Percentiles rank a stretch among this genome's conserved stretches.
Evolutionary conservation across 1,284 basidiomycete species (phyloP).

Genomic region (Naganishia liquefaciens): DNA sequence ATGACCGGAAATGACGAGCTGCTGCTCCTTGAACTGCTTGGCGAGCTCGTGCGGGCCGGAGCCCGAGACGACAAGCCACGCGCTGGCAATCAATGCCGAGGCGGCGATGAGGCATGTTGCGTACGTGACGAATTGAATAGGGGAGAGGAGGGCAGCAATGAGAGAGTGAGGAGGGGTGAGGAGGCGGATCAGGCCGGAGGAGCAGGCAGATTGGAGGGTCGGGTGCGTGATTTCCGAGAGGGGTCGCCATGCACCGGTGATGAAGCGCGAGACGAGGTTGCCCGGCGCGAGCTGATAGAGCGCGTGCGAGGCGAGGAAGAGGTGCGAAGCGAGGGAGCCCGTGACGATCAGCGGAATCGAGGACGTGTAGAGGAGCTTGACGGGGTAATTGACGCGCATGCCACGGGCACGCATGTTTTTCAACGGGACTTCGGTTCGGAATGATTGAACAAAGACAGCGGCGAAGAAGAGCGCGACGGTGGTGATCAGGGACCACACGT

Average conservation of each 20-base stretch:
- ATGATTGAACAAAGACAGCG: conserved; percentile 12
- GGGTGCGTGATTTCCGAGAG: conserved; percentile 23
- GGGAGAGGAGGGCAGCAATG: conserved; percentile 7
- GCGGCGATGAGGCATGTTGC: conserved; percentile 3
- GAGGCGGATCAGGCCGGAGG: background rate
- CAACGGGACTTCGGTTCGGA: conserved; percentile 20
- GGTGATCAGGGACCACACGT: conserved; percentile 18
- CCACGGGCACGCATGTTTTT: conserved; percentile 27
- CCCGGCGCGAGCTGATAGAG: conserved; percentile 15
- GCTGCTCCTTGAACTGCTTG: conserved; percentile 24
- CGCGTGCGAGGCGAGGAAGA: conserved; percentile 21
- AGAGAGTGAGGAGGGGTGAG: conserved; percentile 10
- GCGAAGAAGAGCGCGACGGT: conserved; percentile 20
- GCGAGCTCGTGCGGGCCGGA: conserved; percentile 20
- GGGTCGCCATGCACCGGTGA: conserved; percentile 17
- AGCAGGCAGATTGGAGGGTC: conserved; percentile 6
- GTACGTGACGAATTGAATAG: conserved; percentile 8
- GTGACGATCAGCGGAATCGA: conserved; percentile 10
- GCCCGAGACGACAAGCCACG: conserved; percentile 23
- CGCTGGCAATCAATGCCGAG: conserved; percentile 4
- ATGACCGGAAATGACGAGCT: conserved; percentile 20
- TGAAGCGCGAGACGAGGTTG: conserved; percentile 15
- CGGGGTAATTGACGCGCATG: conserved; percentile 26
- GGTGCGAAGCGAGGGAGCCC: conserved; percentile 24
- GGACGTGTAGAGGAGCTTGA: conserved; percentile 26